phyloP scores from a whole-genome alignment of 2,329 filamentous ascomycete species.

The Lasiodiplodia gonubiensis region DNA sequence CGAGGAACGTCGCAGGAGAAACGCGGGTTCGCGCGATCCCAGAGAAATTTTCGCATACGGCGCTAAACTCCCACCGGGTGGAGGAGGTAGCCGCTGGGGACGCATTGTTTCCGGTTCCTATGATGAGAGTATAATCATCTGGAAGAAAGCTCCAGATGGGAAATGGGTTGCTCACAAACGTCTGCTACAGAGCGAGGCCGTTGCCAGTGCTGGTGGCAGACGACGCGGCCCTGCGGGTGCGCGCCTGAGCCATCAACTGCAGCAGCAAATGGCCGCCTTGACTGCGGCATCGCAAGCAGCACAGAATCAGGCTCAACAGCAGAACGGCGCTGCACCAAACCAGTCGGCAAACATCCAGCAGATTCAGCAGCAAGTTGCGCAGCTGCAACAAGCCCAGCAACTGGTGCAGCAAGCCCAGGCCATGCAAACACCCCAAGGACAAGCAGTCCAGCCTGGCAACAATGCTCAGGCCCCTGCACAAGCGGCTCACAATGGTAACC shows the following conservation, averaged over 20 bases:
- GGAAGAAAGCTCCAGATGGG: slow-evolving; percentile 84
- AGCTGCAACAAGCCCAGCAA: slow-evolving; percentile 33
- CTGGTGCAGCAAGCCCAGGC: slow-evolving; percentile 2
- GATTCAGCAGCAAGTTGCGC: slow-evolving; percentile 33
- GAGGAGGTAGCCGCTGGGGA: slow-evolving; percentile 85
- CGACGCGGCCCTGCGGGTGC: slow-evolving; percentile 35
- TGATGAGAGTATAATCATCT: slow-evolving; percentile 93
- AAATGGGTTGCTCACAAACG: slow-evolving; percentile 81
- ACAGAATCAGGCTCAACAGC: slow-evolving; percentile 37
- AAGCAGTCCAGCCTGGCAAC: slow-evolving; percentile 23
- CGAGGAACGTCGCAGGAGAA: slow-evolving; percentile 51
- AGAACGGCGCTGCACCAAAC: slow-evolving; percentile 29
- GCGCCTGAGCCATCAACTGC: slow-evolving; percentile 23
- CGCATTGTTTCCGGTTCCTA: slow-evolving; percentile 98
- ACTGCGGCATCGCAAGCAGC: slow-evolving; percentile 38
- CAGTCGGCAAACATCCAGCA: slow-evolving; percentile 34
- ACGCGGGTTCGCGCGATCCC: slow-evolving; percentile 76
- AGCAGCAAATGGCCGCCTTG: slow-evolving; percentile 54
- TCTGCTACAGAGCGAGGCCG: slow-evolving; percentile 74
- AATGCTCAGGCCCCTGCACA: slow-evolving; percentile 12
- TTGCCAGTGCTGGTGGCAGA: slow-evolving; percentile 53
- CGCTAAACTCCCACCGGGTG: slow-evolving; percentile 86
- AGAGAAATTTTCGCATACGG: slow-evolving; percentile 80
- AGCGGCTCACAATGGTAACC: slow-evolving; percentile 32
- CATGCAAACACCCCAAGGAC: slow-evolving; percentile 30